Conservation (phyloP, 75 land plant species). For the Pinus taeda region DNA sequence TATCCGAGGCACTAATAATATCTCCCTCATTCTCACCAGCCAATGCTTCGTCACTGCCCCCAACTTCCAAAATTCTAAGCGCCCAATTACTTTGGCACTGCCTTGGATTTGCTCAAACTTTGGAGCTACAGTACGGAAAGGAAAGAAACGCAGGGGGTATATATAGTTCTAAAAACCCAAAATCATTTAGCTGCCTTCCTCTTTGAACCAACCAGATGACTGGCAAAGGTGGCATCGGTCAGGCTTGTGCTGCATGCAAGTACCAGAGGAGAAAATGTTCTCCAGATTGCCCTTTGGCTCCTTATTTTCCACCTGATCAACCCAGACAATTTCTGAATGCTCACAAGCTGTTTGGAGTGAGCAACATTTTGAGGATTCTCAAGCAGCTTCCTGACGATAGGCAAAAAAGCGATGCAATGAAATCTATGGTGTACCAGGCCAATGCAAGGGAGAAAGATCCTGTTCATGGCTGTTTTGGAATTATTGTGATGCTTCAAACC, state of each 20-base stretch:
- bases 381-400: conserved; percentile 33
- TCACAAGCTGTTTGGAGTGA: conserved; percentile 65
- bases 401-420: conserved; percentile 52
- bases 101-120: no score
- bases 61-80: no score
- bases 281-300: conserved; percentile 42
- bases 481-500: conserved; percentile 33
- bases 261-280: conserved; percentile 51
- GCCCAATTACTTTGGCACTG: no score
- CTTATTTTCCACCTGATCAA: conserved; percentile 47
- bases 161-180: no score
- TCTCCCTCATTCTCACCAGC: no score
- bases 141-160: no score
- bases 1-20: no score
- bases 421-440: conserved; percentile 65
- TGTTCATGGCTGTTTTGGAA: conserved; percentile 61
- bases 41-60: no score
- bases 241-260: conserved; percentile 62
- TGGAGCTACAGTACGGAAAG: no score
- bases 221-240: conserved; percentile 11
- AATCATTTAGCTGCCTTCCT: no score
- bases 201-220: not conserved
- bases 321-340: conserved; percentile 46
- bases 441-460: conserved; percentile 67
- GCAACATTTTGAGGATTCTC: conserved; percentile 55